phyloP scores from a whole-genome alignment of 1,284 basidiomycete species.

The Heterobasidion irregulare region DNA sequence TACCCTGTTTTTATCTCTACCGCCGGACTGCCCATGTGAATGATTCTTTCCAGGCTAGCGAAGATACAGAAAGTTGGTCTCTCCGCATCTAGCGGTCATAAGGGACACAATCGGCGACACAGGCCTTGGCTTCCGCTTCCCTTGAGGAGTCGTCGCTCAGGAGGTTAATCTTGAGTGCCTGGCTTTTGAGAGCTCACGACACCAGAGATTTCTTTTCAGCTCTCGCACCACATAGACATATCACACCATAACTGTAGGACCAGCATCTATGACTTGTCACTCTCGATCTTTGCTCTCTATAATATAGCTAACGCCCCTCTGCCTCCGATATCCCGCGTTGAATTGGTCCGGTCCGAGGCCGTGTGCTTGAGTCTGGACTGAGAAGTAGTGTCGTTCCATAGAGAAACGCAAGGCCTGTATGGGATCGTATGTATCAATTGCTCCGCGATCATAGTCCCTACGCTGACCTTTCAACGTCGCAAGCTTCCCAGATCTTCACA shows the following conservation, averaged over 20 bases:
- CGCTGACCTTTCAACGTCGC: not conserved
- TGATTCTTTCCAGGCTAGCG: constrained; percentile 7
- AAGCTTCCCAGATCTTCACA: not conserved
- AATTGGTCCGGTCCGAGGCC: not conserved
- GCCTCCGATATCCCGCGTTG: not conserved
- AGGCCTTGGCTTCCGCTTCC: constrained; percentile 42
- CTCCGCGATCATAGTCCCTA: not conserved
- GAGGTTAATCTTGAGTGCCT: not conserved
- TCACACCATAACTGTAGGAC: not conserved
- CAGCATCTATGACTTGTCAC: not conserved
- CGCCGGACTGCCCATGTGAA: not conserved
- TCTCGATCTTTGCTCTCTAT: not conserved
- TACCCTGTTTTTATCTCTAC: constrained; percentile 18
- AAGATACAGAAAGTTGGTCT: constrained; percentile 35
- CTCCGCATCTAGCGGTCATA: constrained; percentile 26
- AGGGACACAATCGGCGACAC: constrained; percentile 7
- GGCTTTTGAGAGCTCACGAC: not conserved
- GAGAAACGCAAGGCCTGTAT: not conserved
- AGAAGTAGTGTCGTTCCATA: not conserved
- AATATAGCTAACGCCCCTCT: not conserved
- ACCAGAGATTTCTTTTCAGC: not conserved
- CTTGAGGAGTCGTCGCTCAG: constrained; percentile 34
- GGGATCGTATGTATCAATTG: not conserved
- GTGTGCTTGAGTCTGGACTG: not conserved
- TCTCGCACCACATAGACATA: not conserved